These are phyloP conservation scores for Globisporangium emineosum DNA, from an alignment of 352 stramenopile species.

Conservation along the genomic window DNA sequence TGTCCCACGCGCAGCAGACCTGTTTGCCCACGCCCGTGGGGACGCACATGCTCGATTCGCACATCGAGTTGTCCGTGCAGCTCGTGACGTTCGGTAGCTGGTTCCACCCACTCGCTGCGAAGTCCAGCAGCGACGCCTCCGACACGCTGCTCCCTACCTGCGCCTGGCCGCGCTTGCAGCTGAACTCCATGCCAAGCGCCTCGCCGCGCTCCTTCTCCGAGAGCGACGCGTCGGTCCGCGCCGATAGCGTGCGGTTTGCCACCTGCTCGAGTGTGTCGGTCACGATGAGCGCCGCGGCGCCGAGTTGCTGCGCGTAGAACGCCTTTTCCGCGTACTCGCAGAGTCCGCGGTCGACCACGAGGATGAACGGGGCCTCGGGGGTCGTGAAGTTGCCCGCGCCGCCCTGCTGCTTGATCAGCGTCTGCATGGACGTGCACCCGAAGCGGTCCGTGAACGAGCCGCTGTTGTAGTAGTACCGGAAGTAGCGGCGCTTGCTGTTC, in stretches of 20 bases:
- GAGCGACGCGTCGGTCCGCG: conserved; percentile 22
- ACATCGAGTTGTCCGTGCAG: conserved; percentile 39
- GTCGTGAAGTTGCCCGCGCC: conserved; percentile 16
- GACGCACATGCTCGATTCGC: conserved; percentile 60
- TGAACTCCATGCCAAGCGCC: conserved; percentile 49
- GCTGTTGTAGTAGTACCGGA: conserved; percentile 48
- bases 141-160: conserved; percentile 22
- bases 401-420: conserved; percentile 24
- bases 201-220: conserved; percentile 16
- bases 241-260: conserved; percentile 50
- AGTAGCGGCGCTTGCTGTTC: conserved; percentile 41
- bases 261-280: conserved; percentile 71
- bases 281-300: conserved; percentile 65
- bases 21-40: conserved; percentile 47
- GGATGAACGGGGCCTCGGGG: conserved; percentile 41
- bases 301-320: conserved; percentile 58
- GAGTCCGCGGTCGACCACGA: conserved; percentile 66
- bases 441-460: conserved; percentile 37
- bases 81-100: conserved; percentile 36
- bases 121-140: conserved; percentile 26
- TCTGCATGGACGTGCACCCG: conserved; percentile 42
- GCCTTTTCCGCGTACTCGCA: conserved; percentile 82
- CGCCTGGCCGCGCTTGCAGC: conserved; percentile 46
- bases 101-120: conserved; percentile 27
- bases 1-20: conserved; percentile 80